A percentile compares a stretch with the other conserved stretches of the same genome.
Conservation (phyloP, 805 yeast species). For the Hanseniaspora lachancei region DNA sequence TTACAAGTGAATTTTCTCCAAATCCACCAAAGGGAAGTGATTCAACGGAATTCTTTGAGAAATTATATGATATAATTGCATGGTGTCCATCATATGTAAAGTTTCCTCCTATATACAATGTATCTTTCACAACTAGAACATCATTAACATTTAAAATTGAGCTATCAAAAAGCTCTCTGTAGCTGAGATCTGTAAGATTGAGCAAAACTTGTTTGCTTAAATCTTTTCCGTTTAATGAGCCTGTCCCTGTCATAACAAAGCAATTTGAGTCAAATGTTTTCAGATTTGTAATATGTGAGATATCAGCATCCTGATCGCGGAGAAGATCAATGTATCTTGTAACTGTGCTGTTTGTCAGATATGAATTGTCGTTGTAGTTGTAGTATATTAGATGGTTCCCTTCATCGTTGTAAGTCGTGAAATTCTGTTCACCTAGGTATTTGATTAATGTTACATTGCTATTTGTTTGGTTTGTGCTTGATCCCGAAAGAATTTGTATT, state of each 20-base stretch:
- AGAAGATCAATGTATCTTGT: slow-evolving; percentile 8
- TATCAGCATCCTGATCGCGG: neutral
- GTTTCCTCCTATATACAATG: slow-evolving; percentile 72
- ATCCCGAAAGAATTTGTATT: neutral
- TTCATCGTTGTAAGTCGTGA: slow-evolving; percentile 16
- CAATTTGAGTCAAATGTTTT: slow-evolving; percentile 24
- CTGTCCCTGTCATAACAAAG: slow-evolving; percentile 27
- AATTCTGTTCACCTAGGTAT: slow-evolving; percentile 25
- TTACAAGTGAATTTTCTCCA: slow-evolving; percentile 42
- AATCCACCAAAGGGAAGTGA: slow-evolving; percentile 68
- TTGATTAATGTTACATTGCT: slow-evolving; percentile 13
- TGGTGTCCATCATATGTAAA: slow-evolving; percentile 39
- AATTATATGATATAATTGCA: slow-evolving; percentile 48
- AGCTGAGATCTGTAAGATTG: slow-evolving; percentile 24
- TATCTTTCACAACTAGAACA: slow-evolving; percentile 36
- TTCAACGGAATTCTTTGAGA: slow-evolving; percentile 29
- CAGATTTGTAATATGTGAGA: slow-evolving; percentile 6
- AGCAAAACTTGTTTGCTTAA: slow-evolving; percentile 25
- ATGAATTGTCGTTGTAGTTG: slow-evolving; percentile 2
- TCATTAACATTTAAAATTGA: slow-evolving; percentile 28
- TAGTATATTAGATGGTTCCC: slow-evolving; percentile 11
- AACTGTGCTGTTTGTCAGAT: neutral
- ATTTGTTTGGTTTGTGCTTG: neutral
- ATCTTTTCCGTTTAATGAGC: slow-evolving; percentile 21
- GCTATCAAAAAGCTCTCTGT: slow-evolving; percentile 21